A percentile compares a stretch with the other conserved stretches of the same genome.
phyloP scores from a whole-genome alignment of 345 rosid species.

The Citrus medica region DNA sequence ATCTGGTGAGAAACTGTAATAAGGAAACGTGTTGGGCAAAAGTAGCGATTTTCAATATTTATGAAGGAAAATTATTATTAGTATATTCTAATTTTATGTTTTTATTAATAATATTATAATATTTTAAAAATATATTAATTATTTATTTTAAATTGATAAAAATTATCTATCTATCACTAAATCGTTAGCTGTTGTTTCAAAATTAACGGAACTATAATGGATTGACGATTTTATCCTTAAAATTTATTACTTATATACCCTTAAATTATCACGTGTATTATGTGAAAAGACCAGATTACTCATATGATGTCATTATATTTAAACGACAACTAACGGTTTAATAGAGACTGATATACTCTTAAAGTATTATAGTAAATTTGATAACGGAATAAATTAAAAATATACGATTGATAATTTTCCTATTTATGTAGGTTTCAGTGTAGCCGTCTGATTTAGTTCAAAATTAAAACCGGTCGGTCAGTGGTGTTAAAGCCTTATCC shows the following conservation, averaged over 20 bases:
- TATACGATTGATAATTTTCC: rapidly evolving
- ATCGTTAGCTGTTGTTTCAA: rapidly evolving
- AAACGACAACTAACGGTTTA: too few relatives aligned
- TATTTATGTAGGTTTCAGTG: background rate
- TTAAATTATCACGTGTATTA: too few relatives aligned
- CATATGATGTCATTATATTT: too few relatives aligned
- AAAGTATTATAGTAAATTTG: too few relatives aligned
- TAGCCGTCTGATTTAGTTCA: background rate
- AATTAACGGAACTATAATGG: rapidly evolving
- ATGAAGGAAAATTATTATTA: too few relatives aligned
- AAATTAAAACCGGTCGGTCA: background rate
- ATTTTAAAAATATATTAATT: rapidly evolving
- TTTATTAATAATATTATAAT: too few relatives aligned
- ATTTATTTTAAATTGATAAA: rapidly evolving
- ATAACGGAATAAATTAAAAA: rapidly evolving
- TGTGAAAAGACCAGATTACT: rapidly evolving
- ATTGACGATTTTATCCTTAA: too few relatives aligned
- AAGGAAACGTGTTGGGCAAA: background rate
- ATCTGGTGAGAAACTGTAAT: background rate
- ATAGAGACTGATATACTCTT: too few relatives aligned
- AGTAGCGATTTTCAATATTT: background rate
- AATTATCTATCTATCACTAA: rapidly evolving
- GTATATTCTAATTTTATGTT: rapidly evolving
- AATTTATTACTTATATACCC: too few relatives aligned
- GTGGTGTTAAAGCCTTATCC: background rate